Conservation (phyloP, 78 protist species). For the Creolimax fragrantissima region DNA sequence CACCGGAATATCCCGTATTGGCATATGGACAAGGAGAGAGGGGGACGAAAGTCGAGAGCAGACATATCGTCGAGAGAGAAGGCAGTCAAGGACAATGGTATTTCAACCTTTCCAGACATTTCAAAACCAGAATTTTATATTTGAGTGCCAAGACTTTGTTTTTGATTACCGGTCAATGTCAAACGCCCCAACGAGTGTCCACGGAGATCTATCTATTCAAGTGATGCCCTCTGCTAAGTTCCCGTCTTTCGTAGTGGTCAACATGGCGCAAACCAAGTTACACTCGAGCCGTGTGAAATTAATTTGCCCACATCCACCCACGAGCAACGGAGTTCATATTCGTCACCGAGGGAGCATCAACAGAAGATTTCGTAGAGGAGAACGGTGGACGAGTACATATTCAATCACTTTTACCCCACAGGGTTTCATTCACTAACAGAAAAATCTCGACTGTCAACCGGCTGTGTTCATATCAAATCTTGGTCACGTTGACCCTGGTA, state of each 20-base stretch:
- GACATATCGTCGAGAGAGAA: too few species aligned
- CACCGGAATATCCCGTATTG: too few species aligned
- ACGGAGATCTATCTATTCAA: not conserved
- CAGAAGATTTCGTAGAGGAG: not conserved
- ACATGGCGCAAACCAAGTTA: conserved; percentile 1
- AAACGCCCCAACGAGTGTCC: not conserved
- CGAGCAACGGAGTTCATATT: not conserved
- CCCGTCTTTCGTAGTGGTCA: not conserved
- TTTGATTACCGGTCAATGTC: not conserved
- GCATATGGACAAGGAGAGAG: not conserved
- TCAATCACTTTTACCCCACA: not conserved
- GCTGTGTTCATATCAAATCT: not conserved
- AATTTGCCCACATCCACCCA: conserved; percentile 18
- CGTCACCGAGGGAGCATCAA: not conserved
- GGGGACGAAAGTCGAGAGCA: not conserved
- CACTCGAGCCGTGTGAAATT: not conserved
- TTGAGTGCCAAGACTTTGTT: not conserved
- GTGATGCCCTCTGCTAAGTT: not conserved
- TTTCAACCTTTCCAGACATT: not conserved
- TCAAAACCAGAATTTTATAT: not conserved
- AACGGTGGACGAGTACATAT: not conserved
- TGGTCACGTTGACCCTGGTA: not conserved
- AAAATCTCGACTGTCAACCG: conserved; percentile 12
- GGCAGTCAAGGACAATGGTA: too few species aligned
- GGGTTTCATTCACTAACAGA: not conserved